Percentiles rank a stretch among this genome's conserved stretches.
Evolutionary conservation across 805 yeast species (phyloP).

Genomic region (Yarrowia alimentaria): DNA sequence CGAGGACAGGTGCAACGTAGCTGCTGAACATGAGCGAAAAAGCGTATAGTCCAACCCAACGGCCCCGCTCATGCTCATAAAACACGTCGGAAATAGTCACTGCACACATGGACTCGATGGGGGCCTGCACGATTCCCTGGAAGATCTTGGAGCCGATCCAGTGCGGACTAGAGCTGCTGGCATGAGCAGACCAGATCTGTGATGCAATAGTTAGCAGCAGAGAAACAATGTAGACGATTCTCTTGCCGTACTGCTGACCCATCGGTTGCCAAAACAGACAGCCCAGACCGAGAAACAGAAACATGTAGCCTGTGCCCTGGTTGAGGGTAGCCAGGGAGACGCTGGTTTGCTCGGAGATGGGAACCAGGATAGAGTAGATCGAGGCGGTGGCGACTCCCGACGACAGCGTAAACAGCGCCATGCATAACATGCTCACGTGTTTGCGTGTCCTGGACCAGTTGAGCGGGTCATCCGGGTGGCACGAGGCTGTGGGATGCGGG

Average conservation of each 20-base stretch:
- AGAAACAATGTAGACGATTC: constrained; percentile 47
- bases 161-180: constrained; percentile 39
- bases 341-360: constrained; percentile 41
- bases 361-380: constrained; percentile 46
- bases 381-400: constrained; percentile 52
- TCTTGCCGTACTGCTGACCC: constrained; percentile 49
- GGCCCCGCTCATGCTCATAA: constrained; percentile 73
- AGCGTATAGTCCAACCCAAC: constrained; percentile 69
- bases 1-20: constrained; percentile 74
- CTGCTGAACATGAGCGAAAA: constrained; percentile 75
- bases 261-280: constrained; percentile 53
- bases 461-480: constrained; percentile 67
- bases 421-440: constrained; percentile 44
- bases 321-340: constrained; percentile 46
- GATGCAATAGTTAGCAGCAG: constrained; percentile 43
- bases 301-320: constrained; percentile 51
- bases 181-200: constrained; percentile 46
- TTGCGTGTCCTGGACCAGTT: constrained; percentile 58
- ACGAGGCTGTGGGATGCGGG: constrained; percentile 63
- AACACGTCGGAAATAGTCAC: constrained; percentile 66
- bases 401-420: constrained; percentile 44
- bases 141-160: constrained; percentile 45
- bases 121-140: constrained; percentile 64
- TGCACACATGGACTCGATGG: constrained; percentile 72
- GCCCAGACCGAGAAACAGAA: constrained; percentile 52